A percentile compares a stretch with the other conserved stretches of the same genome.
Evolutionary conservation across 805 yeast genomes (phyloP).

Genomic region (Barnettozyma pratensis): DNA sequence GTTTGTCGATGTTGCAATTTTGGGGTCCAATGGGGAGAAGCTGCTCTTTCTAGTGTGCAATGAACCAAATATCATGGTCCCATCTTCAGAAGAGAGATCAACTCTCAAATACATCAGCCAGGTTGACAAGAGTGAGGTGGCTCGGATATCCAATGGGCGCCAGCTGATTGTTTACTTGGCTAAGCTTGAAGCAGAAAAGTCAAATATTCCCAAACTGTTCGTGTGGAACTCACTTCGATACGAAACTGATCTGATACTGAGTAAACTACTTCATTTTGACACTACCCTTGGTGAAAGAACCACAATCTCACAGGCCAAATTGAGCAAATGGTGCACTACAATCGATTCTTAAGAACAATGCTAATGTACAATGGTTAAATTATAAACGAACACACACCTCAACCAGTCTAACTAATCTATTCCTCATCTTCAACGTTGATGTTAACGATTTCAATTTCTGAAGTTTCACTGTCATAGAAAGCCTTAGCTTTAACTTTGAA

Average conservation of each 20-base stretch:
- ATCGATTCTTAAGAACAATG: not conserved
- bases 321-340: slow-evolving; percentile 6
- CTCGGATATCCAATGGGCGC: too few relatives aligned
- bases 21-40: not conserved
- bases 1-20: slow-evolving; percentile 4
- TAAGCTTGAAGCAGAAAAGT: slow-evolving; percentile 1
- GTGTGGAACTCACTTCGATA: not conserved
- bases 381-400: not conserved
- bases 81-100: slow-evolving; percentile 9
- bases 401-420: slow-evolving; percentile 1
- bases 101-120: slow-evolving; percentile 7
- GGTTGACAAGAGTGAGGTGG: not conserved
- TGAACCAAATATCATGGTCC: not conserved
- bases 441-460: slow-evolving; percentile 27
- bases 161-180: slow-evolving; percentile 6
- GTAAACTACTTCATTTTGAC: slow-evolving; percentile 3
- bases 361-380: slow-evolving; percentile 9
- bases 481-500: slow-evolving; percentile 80
- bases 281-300: slow-evolving; percentile 1
- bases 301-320: not conserved
- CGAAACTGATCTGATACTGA: slow-evolving; percentile 2
- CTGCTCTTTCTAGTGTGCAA: not conserved
- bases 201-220: not conserved
- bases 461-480: slow-evolving; percentile 62
- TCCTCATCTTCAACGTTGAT: slow-evolving; percentile 30